Percentiles rank a stretch among this genome's conserved stretches.
Evolutionary conservation across 2,329 filamentous ascomycete genomes (phyloP).

Genomic region (Sarocladiaceae sp.): DNA sequence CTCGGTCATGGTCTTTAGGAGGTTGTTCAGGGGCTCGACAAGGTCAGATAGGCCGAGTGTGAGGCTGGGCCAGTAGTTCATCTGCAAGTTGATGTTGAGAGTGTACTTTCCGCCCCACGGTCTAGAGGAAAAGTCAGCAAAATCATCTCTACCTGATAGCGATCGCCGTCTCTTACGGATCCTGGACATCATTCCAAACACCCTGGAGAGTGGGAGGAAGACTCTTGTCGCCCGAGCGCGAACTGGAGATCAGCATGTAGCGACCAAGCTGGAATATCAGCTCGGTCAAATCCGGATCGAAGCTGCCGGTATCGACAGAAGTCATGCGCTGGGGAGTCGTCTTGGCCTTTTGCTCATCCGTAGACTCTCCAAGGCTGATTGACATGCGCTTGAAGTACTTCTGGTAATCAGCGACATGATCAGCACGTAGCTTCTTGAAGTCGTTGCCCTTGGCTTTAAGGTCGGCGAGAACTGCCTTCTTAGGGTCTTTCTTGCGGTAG

Average conservation of each 20-base stretch:
- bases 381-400: conserved; percentile 13
- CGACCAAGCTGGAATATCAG: conserved; percentile 29
- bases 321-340: conserved; percentile 11
- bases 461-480: conserved; percentile 15
- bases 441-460: conserved; percentile 11
- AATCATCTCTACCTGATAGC: too few species aligned
- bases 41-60: conserved; percentile 22
- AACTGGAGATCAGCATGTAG: conserved; percentile 29
- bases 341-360: conserved; percentile 11
- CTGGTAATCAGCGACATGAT: conserved; percentile 12
- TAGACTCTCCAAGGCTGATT: conserved; percentile 14
- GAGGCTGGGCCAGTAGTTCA: conserved; percentile 36
- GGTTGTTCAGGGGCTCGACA: conserved; percentile 32
- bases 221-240: conserved; percentile 18
- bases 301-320: conserved; percentile 10
- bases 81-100: conserved; percentile 39
- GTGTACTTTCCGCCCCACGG: conserved; percentile 31
- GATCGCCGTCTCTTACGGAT: conserved; percentile 17
- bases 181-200: conserved; percentile 36
- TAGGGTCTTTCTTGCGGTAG: conserved; percentile 14
- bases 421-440: not conserved
- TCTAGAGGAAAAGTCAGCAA: not conserved
- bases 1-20: conserved; percentile 31
- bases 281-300: conserved; percentile 18
- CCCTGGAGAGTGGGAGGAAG: conserved; percentile 40